Evolutionary conservation across 2,329 filamentous ascomycete genomes (phyloP).

Genomic region (Beauveria medogensis): DNA sequence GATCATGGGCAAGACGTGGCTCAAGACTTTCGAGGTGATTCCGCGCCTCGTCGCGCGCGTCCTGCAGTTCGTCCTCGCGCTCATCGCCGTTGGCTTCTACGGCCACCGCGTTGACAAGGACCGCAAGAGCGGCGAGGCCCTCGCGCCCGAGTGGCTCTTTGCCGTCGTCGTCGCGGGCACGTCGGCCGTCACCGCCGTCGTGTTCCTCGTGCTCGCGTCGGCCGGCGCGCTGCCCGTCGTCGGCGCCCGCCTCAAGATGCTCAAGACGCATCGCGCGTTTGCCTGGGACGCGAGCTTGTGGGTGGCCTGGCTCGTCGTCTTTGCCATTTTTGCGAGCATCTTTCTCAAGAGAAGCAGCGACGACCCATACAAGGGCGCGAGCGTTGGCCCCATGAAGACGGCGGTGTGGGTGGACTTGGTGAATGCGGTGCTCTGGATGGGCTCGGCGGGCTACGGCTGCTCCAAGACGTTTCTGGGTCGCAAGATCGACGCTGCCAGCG

Average conservation of each 20-base stretch:
- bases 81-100: slow-evolving; percentile 63
- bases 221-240: slow-evolving; percentile 25
- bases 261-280: slow-evolving; percentile 36
- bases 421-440: slow-evolving; percentile 59
- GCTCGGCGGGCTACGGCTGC: slow-evolving; percentile 34
- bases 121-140: slow-evolving; percentile 25
- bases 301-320: slow-evolving; percentile 54
- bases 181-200: slow-evolving; percentile 42
- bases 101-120: slow-evolving; percentile 50
- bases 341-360: slow-evolving; percentile 55
- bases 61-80: slow-evolving; percentile 61
- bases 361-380: slow-evolving; percentile 36
- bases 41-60: slow-evolving; percentile 49
- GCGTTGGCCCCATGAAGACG: slow-evolving; percentile 51
- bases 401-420: slow-evolving; percentile 66
- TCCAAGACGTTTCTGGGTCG: slow-evolving; percentile 33
- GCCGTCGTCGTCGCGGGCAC: slow-evolving; percentile 51
- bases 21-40: slow-evolving; percentile 38
- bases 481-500: slow-evolving; percentile 30
- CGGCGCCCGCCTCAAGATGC: slow-evolving; percentile 24
- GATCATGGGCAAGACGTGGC: slow-evolving; percentile 34
- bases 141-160: slow-evolving; percentile 54
- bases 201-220: slow-evolving; percentile 31
- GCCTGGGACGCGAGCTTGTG: slow-evolving; percentile 36
- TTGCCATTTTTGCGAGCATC: slow-evolving; percentile 65